A percentile compares a stretch with the other conserved stretches of the same genome.
Evolutionary conservation across 768 basidiomycete genomes (phyloP).

Genomic region (Mycena galericulata): DNA sequence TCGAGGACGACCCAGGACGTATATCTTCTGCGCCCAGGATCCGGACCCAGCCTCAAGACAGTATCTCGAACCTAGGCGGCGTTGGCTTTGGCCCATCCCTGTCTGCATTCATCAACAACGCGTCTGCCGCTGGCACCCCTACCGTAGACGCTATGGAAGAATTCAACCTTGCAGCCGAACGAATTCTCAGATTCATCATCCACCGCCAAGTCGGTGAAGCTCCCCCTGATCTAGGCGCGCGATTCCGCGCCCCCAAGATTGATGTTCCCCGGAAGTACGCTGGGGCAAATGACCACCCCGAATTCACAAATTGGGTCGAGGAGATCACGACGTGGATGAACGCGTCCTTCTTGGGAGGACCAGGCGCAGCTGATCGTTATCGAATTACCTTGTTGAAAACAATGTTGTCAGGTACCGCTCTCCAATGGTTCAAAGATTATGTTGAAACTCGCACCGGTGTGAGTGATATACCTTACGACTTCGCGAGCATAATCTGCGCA

Average conservation of each 20-base stretch:
- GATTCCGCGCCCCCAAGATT: not conserved
- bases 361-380: not conserved
- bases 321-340: not conserved
- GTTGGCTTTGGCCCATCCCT: too few relatives aligned
- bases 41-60: too few relatives aligned
- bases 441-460: not conserved
- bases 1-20: too few relatives aligned
- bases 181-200: not conserved
- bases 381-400: not conserved
- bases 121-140: not conserved
- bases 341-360: not conserved
- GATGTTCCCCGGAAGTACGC: not conserved
- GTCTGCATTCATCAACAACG: too few relatives aligned
- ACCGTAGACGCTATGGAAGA: not conserved
- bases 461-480: not conserved
- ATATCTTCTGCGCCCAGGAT: too few relatives aligned
- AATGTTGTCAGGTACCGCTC: not conserved
- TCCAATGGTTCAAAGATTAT: slow-evolving; percentile 1
- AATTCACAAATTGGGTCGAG: not conserved
- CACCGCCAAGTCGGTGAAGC: not conserved
- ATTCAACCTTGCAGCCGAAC: not conserved
- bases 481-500: not conserved
- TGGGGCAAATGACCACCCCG: not conserved
- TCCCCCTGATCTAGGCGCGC: not conserved
- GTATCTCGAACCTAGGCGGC: too few relatives aligned